These are phyloP conservation scores for Alloteropsis angusta DNA, from an alignment of 202 grass and related monocot species.

Conservation along the genomic window DNA sequence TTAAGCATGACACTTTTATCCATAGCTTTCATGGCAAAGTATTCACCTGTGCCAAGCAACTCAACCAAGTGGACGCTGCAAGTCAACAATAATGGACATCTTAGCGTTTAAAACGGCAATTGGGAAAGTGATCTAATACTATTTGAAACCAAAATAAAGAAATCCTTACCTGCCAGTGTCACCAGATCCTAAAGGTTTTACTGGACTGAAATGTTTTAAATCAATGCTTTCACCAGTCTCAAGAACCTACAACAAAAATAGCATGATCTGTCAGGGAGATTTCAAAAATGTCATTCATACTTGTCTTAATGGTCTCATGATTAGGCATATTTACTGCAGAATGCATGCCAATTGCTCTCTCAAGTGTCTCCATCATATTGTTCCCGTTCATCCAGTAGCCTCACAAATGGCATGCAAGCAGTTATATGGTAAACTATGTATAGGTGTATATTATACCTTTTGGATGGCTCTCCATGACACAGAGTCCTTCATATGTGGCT, in stretches of 20 bases:
- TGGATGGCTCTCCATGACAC: constrained; percentile 69
- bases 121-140: not conserved
- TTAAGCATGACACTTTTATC: constrained; percentile 86
- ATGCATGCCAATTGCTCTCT: not conserved
- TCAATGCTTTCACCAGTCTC: constrained; percentile 65
- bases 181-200: constrained; percentile 82
- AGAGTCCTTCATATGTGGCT: constrained; percentile 70
- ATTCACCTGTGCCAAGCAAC: constrained; percentile 61
- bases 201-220: constrained; percentile 82
- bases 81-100: constrained; percentile 25
- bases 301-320: not conserved
- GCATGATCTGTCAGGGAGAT: not conserved
- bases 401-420: not conserved
- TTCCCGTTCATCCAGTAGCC: constrained; percentile 6
- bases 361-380: not conserved
- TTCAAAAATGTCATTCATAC: not conserved
- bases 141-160: not conserved
- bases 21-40: constrained; percentile 97
- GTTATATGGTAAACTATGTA: constrained; percentile 14
- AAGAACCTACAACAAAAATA: constrained; percentile 47
- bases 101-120: not conserved
- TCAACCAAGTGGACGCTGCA: constrained; percentile 89
- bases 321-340: constrained; percentile 16
- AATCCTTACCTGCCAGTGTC: constrained; percentile 78
- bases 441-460: constrained; percentile 32